These are phyloP conservation scores for Trichoderma semiorbis DNA, from an alignment of 2,329 filamentous ascomycete genomes.

Conservation along the genomic window DNA sequence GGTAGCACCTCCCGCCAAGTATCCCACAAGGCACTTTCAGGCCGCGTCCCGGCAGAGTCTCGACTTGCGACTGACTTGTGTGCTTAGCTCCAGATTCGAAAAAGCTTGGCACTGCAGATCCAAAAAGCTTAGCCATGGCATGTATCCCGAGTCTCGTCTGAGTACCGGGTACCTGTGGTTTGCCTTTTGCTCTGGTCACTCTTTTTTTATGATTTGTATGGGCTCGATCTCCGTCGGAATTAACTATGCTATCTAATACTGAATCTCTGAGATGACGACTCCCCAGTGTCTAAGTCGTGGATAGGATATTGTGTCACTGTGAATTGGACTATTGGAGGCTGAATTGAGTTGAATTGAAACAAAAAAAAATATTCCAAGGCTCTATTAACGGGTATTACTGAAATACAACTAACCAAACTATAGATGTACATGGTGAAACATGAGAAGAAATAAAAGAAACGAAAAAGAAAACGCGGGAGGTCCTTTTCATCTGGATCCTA, in stretches of 20 bases:
- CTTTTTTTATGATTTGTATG: neutral
- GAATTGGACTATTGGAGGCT: neutral
- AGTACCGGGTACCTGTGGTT: neutral
- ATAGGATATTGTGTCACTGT: neutral
- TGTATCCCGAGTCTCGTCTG: neutral
- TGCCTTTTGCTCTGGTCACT: neutral
- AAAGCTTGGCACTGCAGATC: constrained; percentile 16
- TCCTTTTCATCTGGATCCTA: neutral
- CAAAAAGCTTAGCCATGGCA: constrained; percentile 5
- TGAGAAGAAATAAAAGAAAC: neutral
- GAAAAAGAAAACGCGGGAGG: neutral
- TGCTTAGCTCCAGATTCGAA: constrained; percentile 14
- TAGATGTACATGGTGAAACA: neutral
- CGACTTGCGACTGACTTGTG: neutral
- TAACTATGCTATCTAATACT: neutral
- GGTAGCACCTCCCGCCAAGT: neutral
- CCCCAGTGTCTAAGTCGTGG: neutral
- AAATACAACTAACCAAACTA: neutral
- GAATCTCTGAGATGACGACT: neutral
- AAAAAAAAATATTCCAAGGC: neutral
- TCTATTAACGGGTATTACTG: constrained; percentile 2
- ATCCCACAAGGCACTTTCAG: neutral
- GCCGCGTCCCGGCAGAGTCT: neutral
- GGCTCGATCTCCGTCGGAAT: neutral
- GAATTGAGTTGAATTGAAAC: neutral